Evolutionary conservation across 257 asterid genomes (phyloP).

Genomic region (Nicotiana obtusifolia): DNA sequence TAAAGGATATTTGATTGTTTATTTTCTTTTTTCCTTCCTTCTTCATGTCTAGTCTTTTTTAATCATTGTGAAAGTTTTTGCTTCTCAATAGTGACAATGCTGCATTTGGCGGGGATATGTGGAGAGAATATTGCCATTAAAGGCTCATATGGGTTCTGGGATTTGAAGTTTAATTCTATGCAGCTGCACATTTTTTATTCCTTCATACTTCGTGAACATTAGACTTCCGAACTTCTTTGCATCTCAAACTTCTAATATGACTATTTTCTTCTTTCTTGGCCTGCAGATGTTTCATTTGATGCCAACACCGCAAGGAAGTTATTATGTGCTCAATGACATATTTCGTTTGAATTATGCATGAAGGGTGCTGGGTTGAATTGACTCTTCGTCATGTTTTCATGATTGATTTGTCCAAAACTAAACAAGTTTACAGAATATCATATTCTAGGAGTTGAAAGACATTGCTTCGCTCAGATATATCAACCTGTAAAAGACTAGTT

Average conservation of each 20-base stretch:
- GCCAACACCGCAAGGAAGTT: conserved; percentile 77
- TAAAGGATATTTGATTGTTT: no score
- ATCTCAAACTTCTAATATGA: background rate
- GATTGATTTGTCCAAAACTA: conserved; percentile 18
- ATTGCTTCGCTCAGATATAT: background rate
- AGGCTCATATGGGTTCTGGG: no score
- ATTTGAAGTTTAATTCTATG: no score
- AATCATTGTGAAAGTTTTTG: no score
- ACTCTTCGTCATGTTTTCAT: background rate
- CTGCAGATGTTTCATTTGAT: conserved; percentile 84
- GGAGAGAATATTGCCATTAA: no score
- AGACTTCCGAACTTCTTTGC: no score
- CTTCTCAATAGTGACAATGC: no score
- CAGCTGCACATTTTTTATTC: no score
- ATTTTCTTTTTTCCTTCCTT: no score
- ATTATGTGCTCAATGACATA: conserved; percentile 68
- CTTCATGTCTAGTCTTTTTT: no score
- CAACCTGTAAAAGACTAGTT: background rate
- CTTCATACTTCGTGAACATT: no score
- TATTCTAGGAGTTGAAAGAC: background rate
- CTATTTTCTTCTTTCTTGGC: background rate
- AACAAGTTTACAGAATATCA: conserved; percentile 9
- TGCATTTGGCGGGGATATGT: no score
- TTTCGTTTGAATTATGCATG: conserved; percentile 83
- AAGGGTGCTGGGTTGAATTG: conserved; percentile 13